phyloP scores from a whole-genome alignment of 75 land plant species.

The Sequoia sempervirens region DNA sequence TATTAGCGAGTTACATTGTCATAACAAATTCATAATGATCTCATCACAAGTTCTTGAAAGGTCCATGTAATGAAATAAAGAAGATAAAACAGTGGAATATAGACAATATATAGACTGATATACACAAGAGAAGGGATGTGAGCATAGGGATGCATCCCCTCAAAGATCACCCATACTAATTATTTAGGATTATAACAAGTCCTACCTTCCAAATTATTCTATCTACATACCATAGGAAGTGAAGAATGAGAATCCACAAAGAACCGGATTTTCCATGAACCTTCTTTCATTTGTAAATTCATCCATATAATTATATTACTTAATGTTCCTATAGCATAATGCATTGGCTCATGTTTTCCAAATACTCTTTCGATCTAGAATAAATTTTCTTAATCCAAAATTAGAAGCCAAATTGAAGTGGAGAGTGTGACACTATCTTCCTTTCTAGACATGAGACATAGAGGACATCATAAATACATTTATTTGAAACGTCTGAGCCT shows the following conservation, averaged over 20 bases:
- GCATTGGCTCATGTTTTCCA: background rate
- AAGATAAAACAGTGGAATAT: background rate
- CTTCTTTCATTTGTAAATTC: no score
- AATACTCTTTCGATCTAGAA: background rate
- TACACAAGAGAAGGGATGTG: background rate
- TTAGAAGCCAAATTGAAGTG: background rate
- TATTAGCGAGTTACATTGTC: no score
- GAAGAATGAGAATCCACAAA: no score
- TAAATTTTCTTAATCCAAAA: background rate
- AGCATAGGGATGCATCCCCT: background rate
- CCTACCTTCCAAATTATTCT: background rate
- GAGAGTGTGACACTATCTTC: no score
- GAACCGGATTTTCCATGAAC: no score
- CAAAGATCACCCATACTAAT: background rate
- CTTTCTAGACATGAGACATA: no score
- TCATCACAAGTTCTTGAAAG: no score
- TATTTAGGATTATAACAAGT: background rate
- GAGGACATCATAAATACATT: no score
- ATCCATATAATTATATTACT: background rate
- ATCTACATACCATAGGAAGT: no score
- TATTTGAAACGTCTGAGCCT: no score
- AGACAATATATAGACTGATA: background rate
- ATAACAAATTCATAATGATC: no score
- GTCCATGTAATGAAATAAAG: background rate
- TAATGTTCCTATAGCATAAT: background rate